Conservation (phyloP, 805 yeast genomes). For the Scheffersomyces lignosus region DNA sequence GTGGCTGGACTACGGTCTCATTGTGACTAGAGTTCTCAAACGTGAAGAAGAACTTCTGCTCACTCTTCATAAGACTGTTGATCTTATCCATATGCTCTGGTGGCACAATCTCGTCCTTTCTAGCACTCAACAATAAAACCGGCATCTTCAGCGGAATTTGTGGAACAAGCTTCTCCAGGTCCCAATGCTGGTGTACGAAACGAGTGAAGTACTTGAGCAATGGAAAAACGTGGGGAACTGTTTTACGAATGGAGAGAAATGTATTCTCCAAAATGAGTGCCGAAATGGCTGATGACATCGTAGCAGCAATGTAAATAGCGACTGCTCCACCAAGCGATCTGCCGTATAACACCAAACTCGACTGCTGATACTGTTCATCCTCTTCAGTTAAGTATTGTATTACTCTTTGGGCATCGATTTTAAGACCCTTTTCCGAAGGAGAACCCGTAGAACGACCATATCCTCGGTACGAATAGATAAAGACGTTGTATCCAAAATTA, state of each 20-base stretch:
- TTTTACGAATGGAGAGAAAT: slow-evolving; percentile 71
- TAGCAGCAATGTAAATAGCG: slow-evolving; percentile 75
- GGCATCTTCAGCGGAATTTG: slow-evolving; percentile 57
- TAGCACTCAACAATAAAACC: slow-evolving; percentile 68
- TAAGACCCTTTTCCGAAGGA: slow-evolving; percentile 77
- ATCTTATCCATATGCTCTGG: slow-evolving; percentile 74
- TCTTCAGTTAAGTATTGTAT: slow-evolving; percentile 52
- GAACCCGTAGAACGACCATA: slow-evolving; percentile 80
- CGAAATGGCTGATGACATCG: slow-evolving; percentile 47
- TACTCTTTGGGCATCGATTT: slow-evolving; percentile 75
- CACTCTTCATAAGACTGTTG: slow-evolving; percentile 51
- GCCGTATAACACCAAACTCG: slow-evolving; percentile 73
- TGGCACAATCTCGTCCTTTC: slow-evolving; percentile 87
- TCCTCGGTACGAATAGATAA: slow-evolving; percentile 87
- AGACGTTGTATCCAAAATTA: slow-evolving; percentile 68
- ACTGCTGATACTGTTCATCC: slow-evolving; percentile 52
- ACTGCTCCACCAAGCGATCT: slow-evolving; percentile 96
- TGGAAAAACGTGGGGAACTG: slow-evolving; percentile 74
- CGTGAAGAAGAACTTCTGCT: slow-evolving; percentile 50
- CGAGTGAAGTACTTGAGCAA: slow-evolving; percentile 51
- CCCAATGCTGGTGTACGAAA: slow-evolving; percentile 82
- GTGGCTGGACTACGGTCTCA: slow-evolving; percentile 73
- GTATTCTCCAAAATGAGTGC: slow-evolving; percentile 86
- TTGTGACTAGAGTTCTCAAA: slow-evolving; percentile 74
- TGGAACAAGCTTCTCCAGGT: slow-evolving; percentile 62